Conservation (phyloP, 306 rosid genomes). For the Phaseolus lunatus region DNA sequence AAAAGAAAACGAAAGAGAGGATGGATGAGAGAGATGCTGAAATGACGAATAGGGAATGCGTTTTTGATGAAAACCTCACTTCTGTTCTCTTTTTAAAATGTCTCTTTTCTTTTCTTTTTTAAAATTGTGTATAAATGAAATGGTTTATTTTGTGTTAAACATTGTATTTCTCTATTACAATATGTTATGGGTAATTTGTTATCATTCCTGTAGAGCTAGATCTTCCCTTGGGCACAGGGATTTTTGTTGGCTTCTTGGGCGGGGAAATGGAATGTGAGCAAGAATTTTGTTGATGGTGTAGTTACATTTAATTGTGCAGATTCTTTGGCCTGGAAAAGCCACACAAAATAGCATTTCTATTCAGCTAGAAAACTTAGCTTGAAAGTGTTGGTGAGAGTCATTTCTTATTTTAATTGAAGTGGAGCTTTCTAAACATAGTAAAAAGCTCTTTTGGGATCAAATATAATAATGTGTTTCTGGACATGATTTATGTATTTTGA, state of each 20-base stretch:
- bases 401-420: slow-evolving; percentile 24
- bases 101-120: too few species aligned
- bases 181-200: not conserved
- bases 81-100: too few species aligned
- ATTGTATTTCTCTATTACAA: not conserved
- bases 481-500: slow-evolving; percentile 23
- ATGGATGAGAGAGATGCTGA: too few species aligned
- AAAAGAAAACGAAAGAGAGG: too few species aligned
- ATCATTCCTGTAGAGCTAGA: not conserved
- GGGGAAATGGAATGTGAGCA: not conserved
- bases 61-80: too few species aligned
- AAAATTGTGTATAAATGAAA: too few species aligned
- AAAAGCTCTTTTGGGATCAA: slow-evolving; percentile 17
- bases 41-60: too few species aligned
- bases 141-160: not conserved
- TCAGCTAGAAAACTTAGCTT: not conserved
- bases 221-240: not conserved
- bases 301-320: slow-evolving; percentile 3
- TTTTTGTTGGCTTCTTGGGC: not conserved
- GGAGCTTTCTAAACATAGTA: not conserved
- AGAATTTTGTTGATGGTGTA: slow-evolving; percentile 31
- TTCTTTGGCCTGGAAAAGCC: not conserved
- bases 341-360: not conserved
- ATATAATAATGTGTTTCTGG: slow-evolving; percentile 15
- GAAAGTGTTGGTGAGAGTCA: not conserved